Evolutionary conservation across 2,329 filamentous ascomycete genomes (phyloP), one percentile per base, ranked within the genome.

Genomic region (Beauveria bassiana): DNA sequence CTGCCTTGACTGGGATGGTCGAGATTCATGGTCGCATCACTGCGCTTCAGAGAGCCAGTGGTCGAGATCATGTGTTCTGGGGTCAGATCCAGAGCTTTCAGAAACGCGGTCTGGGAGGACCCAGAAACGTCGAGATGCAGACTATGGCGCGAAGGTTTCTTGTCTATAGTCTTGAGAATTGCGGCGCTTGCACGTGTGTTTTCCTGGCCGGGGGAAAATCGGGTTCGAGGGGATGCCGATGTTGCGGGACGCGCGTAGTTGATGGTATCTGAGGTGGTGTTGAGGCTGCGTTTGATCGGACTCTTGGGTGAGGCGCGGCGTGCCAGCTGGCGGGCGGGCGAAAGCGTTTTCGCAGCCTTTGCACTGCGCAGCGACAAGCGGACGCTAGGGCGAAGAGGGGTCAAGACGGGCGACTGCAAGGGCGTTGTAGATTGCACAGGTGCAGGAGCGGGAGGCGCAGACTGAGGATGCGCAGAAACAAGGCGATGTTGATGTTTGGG

Each of bases 21-120:
- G 54, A 96, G 77, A 69, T 91, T 91, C 89, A 96, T 93, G 57
- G 88, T 88, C 49, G 90, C 88, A 77, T 98, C 93, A 70, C 89
- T 93, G 68, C 95, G 87, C 81, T 98, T 97, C 67, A 98, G 78
- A 5, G 93, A 93, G 71, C 93, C 96, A 6, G 88, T 86, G 40
- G 68, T 70, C 42, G 70, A 66, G 53, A 69, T 65, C 70, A 72
- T 71, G 59, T 67, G 68, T 34, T 75, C 71, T 56, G 60, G 67
- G 53, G 74, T 77, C 20, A 72, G 72, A 57, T 85, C 82, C 18
- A 79, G 70, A n/a, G 83, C 72, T 65, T 81, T 81, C 49, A 82
- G 73, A 38, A 82, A 73, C 16, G 77, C 74, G 63, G 78, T 75
- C 64, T 82, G 79, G 3, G 81, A 78, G 26, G 82, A 78, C 38